phyloP scores from a whole-genome alignment of 192 early-diverging fungal genomes.

The Lobosporangium transversale region DNA sequence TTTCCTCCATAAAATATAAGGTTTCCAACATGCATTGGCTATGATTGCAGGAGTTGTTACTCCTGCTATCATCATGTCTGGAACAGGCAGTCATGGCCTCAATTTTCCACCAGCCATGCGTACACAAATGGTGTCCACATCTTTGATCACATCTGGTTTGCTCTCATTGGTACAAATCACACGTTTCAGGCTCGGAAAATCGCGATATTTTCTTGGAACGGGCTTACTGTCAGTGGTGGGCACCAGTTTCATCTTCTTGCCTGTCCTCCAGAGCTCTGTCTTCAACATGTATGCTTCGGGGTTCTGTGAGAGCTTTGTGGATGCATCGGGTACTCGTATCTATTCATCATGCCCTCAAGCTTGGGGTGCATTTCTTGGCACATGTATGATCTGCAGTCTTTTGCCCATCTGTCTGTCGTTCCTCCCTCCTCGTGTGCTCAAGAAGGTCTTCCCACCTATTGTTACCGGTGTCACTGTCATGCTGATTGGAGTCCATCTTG shows the following conservation, averaged over 20 bases:
- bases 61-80: conserved; percentile 48
- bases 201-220: conserved; percentile 55
- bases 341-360: conserved; percentile 59
- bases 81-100: conserved; percentile 29
- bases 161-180: conserved; percentile 66
- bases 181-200: conserved; percentile 53
- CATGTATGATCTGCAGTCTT: conserved; percentile 60
- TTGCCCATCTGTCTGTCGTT: conserved; percentile 58
- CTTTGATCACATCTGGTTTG: conserved; percentile 63
- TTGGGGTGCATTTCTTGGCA: conserved; percentile 64
- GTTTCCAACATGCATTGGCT: conserved; percentile 47
- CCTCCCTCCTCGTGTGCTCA: conserved; percentile 56
- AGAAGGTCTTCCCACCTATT: conserved; percentile 65
- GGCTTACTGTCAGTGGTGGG: conserved; percentile 64
- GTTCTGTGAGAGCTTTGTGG: conserved; percentile 37
- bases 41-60: conserved; percentile 53
- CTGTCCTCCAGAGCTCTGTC: conserved; percentile 60
- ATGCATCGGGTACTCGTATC: conserved; percentile 49
- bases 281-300: conserved; percentile 54
- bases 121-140: conserved; percentile 58
- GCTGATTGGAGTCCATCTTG: conserved; percentile 58
- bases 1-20: conserved; percentile 3
- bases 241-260: conserved; percentile 62
- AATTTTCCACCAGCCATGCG: conserved; percentile 32
- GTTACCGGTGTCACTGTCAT: conserved; percentile 63